These are phyloP conservation scores for Debaryomyces subglobosus DNA, from an alignment of 1,139 yeast species.

Conservation along the genomic window DNA sequence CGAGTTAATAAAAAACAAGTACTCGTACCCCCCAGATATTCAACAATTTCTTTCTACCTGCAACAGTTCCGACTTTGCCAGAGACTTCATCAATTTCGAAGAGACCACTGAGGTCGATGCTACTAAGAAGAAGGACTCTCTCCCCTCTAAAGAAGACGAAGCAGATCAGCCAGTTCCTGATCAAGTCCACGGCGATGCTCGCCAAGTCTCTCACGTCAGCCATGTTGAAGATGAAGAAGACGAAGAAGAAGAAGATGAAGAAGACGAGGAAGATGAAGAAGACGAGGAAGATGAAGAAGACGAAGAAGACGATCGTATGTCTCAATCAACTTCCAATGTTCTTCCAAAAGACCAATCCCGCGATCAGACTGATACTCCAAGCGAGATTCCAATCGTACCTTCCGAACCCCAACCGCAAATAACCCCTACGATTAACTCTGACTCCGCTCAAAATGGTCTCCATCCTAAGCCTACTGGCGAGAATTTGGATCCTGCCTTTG, in stretches of 20 bases:
- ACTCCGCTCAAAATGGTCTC: conserved; percentile 16
- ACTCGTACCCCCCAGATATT: conserved; percentile 23
- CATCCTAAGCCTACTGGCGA: conserved; percentile 7
- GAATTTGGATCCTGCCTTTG: conserved; percentile 21
- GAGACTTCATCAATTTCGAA: conserved; percentile 35
- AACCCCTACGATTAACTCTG: neutral
- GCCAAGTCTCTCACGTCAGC: conserved; percentile 8
- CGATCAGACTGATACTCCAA: neutral
- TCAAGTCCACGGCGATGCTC: neutral
- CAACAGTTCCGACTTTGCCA: conserved; percentile 32
- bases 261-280: conserved; percentile 19
- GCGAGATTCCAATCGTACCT: neutral
- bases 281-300: conserved; percentile 19
- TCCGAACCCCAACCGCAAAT: neutral
- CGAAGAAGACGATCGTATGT: conserved; percentile 22
- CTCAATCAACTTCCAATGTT: neutral
- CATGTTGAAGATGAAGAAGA: conserved; percentile 17
- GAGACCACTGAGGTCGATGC: conserved; percentile 15
- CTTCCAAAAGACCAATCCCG: neutral
- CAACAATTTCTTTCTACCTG: conserved; percentile 25
- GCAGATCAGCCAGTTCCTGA: neutral
- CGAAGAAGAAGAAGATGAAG: conserved; percentile 18
- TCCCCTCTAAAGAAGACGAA: neutral
- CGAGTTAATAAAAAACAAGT: conserved; percentile 22
- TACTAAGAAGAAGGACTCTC: neutral